Conservation (phyloP, 176 grass and related monocot species). For the Aegilops speltoides region DNA sequence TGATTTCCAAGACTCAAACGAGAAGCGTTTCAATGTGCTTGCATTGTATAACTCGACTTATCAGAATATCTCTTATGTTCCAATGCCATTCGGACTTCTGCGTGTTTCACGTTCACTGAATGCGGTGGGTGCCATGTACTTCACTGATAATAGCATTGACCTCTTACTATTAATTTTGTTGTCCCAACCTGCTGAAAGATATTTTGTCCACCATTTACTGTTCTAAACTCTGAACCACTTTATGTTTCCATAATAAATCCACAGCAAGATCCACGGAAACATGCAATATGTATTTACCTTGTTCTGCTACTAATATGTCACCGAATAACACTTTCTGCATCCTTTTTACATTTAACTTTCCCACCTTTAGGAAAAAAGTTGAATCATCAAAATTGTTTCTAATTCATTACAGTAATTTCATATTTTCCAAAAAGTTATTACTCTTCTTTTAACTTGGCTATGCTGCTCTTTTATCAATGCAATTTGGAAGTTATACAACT, state of each 20-base stretch:
- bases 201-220: neutral
- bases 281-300: neutral
- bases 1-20: conserved; percentile 61
- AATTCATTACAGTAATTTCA: neutral
- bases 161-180: neutral
- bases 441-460: conserved; percentile 1
- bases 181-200: neutral
- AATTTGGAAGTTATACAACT: neutral
- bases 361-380: neutral
- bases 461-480: neutral
- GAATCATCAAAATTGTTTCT: neutral
- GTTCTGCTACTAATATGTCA: neutral
- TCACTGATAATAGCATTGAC: neutral
- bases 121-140: conserved; percentile 35
- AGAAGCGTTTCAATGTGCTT: conserved; percentile 43
- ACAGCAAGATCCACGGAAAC: neutral
- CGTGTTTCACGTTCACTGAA: conserved; percentile 45
- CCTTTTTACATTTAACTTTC: neutral
- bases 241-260: neutral
- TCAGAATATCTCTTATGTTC: conserved; percentile 43
- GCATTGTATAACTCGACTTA: conserved; percentile 56
- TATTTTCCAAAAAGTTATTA: neutral
- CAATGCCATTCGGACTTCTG: conserved; percentile 43
- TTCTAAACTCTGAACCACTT: neutral
- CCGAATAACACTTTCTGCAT: neutral